Conservation (phyloP, 2,329 filamentous ascomycete species). For the Arachnopeziza araneosa region DNA sequence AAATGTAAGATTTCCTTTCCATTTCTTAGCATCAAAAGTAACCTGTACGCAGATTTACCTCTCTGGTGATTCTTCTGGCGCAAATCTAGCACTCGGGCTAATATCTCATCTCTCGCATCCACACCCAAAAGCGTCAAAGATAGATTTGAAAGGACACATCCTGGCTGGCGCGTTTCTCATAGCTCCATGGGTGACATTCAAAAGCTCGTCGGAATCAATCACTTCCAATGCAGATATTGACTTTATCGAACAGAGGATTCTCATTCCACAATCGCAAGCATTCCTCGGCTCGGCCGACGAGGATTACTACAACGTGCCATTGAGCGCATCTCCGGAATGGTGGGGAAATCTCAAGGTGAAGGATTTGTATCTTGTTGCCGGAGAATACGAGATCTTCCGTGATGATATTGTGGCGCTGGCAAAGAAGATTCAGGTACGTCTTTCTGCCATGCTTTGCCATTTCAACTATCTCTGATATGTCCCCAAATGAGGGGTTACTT, state of each 20-base stretch:
- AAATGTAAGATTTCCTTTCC: neutral
- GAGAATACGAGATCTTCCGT: neutral
- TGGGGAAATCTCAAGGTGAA: neutral
- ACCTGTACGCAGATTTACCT: neutral
- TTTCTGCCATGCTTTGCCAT: neutral
- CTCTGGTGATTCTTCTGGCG: neutral
- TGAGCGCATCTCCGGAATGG: neutral
- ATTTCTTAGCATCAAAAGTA: neutral
- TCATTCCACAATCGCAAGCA: neutral
- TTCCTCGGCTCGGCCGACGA: neutral
- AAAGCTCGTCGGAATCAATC: neutral
- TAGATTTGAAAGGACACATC: neutral
- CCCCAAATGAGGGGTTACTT: too few relatives aligned
- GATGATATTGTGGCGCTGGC: neutral
- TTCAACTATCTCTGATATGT: too few relatives aligned
- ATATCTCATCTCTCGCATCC: neutral
- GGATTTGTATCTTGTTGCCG: neutral
- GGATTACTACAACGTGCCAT: neutral
- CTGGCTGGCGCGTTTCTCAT: neutral
- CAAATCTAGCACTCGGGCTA: neutral
- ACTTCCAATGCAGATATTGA: neutral
- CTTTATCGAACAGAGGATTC: neutral
- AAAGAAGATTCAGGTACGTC: neutral
- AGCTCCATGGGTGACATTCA: neutral
- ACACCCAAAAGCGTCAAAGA: neutral